phyloP scores from a whole-genome alignment of 2,329 filamentous ascomycete genomes.

The Verticillium longisporum region DNA sequence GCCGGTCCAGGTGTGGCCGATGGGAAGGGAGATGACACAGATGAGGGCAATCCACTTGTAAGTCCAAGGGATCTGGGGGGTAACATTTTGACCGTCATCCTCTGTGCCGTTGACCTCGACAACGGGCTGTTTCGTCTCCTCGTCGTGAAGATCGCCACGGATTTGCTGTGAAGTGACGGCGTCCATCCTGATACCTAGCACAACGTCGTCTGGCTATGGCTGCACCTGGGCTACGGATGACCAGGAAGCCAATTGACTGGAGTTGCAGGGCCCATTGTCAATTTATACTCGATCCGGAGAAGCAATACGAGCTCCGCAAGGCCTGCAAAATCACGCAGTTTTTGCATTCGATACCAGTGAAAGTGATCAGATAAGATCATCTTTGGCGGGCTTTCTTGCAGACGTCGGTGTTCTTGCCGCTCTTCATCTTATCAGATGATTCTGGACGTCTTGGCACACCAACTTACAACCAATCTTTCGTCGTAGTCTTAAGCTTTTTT shows the following conservation, averaged over 20 bases:
- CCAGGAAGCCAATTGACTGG: neutral
- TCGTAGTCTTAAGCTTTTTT: neutral
- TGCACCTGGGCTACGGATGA: neutral
- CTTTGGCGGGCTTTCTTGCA: neutral
- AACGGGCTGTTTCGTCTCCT: neutral
- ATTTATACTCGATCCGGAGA: neutral
- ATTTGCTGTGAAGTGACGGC: neutral
- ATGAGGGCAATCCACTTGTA: slow-evolving; percentile 17
- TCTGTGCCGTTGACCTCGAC: neutral
- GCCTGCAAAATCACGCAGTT: too few species aligned
- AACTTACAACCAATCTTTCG: neutral
- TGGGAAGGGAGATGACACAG: slow-evolving; percentile 14
- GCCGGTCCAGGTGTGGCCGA: slow-evolving; percentile 15
- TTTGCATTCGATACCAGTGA: neutral
- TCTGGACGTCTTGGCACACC: neutral
- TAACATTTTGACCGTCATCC: neutral
- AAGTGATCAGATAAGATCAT: neutral
- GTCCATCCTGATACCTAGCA: neutral
- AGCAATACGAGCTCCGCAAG: too few species aligned
- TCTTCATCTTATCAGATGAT: neutral
- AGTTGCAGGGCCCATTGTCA: neutral
- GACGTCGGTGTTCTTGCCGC: neutral
- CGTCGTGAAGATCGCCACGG: neutral
- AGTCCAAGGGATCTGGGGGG: slow-evolving; percentile 8
- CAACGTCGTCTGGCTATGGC: neutral